Evolutionary conservation across 331 rosid species (phyloP).

Genomic region (Phaseolus coccineus): DNA sequence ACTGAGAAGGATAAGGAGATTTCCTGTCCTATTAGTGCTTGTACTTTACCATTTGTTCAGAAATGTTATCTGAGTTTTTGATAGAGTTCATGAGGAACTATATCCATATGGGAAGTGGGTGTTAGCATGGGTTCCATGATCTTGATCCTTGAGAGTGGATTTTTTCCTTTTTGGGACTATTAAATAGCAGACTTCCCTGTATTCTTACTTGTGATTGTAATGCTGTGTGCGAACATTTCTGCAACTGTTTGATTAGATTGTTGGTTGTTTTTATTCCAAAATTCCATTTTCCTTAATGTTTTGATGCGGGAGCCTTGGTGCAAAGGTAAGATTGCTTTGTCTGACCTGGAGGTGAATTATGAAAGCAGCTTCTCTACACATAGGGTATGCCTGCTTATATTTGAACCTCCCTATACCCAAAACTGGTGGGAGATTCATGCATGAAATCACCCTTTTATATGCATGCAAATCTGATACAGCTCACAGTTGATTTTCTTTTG

Average conservation of each 20-base stretch:
- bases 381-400: not conserved
- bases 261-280: too few species aligned
- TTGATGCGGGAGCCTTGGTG: too few species aligned
- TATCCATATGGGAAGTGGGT: conserved; percentile 7
- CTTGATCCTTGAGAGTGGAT: not conserved
- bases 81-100: not conserved
- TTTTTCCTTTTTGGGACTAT: not conserved
- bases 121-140: conserved; percentile 15
- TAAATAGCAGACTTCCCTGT: not conserved
- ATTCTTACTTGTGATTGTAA: not conserved
- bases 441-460: not conserved
- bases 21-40: not conserved
- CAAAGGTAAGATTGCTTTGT: conserved; percentile 11
- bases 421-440: not conserved
- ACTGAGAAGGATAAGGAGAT: conserved; percentile 14
- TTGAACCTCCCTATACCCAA: conserved; percentile 14
- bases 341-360: conserved; percentile 3
- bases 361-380: not conserved
- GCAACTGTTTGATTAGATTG: not conserved
- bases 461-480: conserved; percentile 27
- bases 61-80: conserved; percentile 6
- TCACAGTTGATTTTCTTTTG: not conserved
- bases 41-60: not conserved
- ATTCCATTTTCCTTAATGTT: too few species aligned
- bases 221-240: not conserved